Evolutionary conservation across 257 asterid genomes (phyloP).

Genomic region (Mentha longifolia): DNA sequence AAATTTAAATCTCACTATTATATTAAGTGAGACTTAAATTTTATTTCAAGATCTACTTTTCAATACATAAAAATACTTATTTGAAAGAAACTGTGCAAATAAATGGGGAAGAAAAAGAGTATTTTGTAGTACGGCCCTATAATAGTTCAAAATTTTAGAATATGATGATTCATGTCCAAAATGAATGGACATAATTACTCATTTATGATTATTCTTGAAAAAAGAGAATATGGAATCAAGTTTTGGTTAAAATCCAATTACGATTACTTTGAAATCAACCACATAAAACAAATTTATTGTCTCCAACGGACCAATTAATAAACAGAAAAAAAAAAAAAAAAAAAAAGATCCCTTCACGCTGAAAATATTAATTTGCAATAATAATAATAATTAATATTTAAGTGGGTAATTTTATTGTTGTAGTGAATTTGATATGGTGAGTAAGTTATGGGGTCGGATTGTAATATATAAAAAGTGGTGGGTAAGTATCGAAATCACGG

Average conservation of each 20-base stretch:
- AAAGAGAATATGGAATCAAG: not conserved
- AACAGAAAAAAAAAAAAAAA: no score
- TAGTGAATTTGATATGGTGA: not conserved
- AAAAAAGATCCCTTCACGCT: not conserved
- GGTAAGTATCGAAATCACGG: slow-evolving; percentile 29
- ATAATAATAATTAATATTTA: no score
- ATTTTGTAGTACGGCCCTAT: no score
- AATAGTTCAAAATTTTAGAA: no score
- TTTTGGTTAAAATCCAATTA: not conserved
- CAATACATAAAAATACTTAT: no score
- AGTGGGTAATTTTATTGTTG: not conserved
- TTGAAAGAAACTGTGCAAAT: no score
- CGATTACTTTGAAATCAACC: not conserved
- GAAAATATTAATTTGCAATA: not conserved
- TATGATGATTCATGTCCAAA: no score
- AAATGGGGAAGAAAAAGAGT: no score
- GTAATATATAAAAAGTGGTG: not conserved
- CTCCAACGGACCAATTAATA: not conserved
- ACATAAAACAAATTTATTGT: not conserved
- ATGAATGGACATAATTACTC: not conserved
- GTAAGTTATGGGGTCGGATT: slow-evolving; percentile 8
- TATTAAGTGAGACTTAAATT: no score
- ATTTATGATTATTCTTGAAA: slow-evolving; percentile 5
- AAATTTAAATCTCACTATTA: no score
- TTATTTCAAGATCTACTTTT: no score